Evolutionary conservation across 306 rosid genomes (phyloP).

Genomic region (Trichosanthes cucumerina): DNA sequence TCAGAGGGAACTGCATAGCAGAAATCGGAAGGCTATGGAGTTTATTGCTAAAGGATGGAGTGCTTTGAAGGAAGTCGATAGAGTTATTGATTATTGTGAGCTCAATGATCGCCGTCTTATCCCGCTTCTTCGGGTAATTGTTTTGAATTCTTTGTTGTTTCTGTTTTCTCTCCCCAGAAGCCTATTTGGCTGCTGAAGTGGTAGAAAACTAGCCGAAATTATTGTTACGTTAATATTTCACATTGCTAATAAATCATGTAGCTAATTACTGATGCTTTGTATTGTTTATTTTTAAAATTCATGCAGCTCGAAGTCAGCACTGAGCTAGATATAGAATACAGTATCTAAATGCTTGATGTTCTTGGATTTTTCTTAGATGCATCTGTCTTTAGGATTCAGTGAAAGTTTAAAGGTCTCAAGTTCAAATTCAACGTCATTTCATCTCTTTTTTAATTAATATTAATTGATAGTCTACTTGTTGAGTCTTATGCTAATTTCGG

Average conservation of each 20-base stretch:
- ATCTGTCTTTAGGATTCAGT: not conserved
- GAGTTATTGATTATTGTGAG: slow-evolving; percentile 78
- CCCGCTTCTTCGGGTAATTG: slow-evolving; percentile 58
- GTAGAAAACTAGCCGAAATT: not conserved
- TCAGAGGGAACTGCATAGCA: slow-evolving; percentile 64
- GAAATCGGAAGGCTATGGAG: slow-evolving; percentile 87
- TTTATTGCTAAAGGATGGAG: slow-evolving; percentile 78
- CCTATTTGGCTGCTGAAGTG: not conserved
- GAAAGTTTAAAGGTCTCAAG: not conserved
- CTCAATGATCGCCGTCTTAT: slow-evolving; percentile 69
- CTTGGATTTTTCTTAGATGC: not conserved
- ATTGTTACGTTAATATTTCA: not conserved
- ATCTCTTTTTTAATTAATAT: not conserved
- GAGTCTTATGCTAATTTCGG: not conserved
- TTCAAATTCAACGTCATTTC: not conserved
- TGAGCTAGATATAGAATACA: not conserved
- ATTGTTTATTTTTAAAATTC: not conserved
- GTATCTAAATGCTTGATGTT: not conserved
- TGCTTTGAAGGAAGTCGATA: slow-evolving; percentile 82
- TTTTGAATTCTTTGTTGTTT: not conserved
- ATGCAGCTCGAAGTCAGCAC: not conserved
- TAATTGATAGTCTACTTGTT: not conserved
- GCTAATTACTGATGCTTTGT: not conserved
- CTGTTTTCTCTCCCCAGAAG: not conserved
- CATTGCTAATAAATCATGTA: not conserved